Evolutionary conservation across 768 basidiomycete species (phyloP).

Genomic region (Cubamyces lactineus): DNA sequence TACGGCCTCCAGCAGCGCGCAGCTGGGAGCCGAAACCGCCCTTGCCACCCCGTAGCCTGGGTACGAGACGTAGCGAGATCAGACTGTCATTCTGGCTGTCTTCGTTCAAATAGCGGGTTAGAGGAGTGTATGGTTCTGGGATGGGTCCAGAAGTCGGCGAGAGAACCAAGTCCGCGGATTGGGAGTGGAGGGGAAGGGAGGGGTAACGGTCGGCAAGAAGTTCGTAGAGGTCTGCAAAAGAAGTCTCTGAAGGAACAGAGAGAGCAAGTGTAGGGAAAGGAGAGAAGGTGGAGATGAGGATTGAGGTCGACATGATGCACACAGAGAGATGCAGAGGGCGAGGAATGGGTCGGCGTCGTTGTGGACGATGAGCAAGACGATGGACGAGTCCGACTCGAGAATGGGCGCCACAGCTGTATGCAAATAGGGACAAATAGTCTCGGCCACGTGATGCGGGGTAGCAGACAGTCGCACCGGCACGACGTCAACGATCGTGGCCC

Average conservation of each 20-base stretch:
- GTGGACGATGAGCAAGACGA: constrained; percentile 6
- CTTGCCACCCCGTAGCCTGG: constrained; percentile 85
- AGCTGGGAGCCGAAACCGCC: constrained; percentile 98
- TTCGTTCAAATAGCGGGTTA: constrained; percentile 41
- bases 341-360: not conserved
- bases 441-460: constrained; percentile 21
- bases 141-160: constrained; percentile 43
- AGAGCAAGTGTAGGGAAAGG: constrained; percentile 63
- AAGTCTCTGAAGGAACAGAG: constrained; percentile 44
- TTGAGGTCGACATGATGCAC: constrained; percentile 47
- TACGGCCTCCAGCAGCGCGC: constrained; percentile 94
- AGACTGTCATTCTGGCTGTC: constrained; percentile 38
- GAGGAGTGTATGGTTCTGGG: constrained; percentile 33
- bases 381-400: not conserved
- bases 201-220: constrained; percentile 52
- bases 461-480: not conserved
- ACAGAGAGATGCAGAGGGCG: not conserved
- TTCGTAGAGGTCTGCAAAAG: constrained; percentile 45
- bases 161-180: constrained; percentile 42
- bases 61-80: constrained; percentile 73
- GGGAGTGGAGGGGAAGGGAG: constrained; percentile 43
- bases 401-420: not conserved
- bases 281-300: constrained; percentile 62
- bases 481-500: constrained; percentile 1
- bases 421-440: constrained; percentile 5